These are phyloP conservation scores for Candida buenavistaensis DNA, from an alignment of 1,139 yeast genomes.

Conservation along the genomic window DNA sequence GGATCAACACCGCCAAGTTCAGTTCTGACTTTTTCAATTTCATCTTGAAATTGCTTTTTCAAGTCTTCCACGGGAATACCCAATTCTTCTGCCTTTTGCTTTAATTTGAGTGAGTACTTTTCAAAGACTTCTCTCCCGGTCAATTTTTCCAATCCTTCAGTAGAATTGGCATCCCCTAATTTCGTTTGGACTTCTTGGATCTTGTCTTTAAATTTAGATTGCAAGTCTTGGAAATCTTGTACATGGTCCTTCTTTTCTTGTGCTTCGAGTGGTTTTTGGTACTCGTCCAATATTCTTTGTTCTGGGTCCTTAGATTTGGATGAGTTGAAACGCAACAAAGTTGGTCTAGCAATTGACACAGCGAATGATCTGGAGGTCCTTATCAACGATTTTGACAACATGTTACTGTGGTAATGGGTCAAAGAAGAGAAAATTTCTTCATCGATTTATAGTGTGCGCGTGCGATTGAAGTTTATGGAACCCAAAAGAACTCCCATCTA, in stretches of 20 bases:
- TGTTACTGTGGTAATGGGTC: too few relatives aligned
- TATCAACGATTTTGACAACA: conserved; percentile 3
- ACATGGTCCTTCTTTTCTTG: conserved; percentile 3
- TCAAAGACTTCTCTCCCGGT: conserved; percentile 15
- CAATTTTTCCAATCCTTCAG: conserved; percentile 3
- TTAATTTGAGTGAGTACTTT: conserved; percentile 34
- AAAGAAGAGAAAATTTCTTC: too few relatives aligned
- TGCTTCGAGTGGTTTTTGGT: conserved; percentile 3
- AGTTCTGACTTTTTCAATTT: conserved; percentile 55
- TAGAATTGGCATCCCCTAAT: background rate
- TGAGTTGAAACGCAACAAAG: conserved; percentile 6
- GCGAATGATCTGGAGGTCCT: conserved; percentile 1
- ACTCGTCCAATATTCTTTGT: conserved; percentile 3
- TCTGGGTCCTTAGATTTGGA: conserved; percentile 5
- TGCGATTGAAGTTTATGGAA: too few relatives aligned
- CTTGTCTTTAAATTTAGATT: conserved; percentile 1
- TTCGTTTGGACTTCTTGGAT: conserved; percentile 4
- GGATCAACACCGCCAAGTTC: conserved; percentile 69
- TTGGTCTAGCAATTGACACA: background rate
- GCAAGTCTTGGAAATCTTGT: conserved; percentile 1
- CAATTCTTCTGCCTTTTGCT: conserved; percentile 35
- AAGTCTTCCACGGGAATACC: conserved; percentile 60
- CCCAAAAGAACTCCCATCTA: too few relatives aligned
- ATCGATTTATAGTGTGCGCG: too few relatives aligned
- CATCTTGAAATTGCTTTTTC: conserved; percentile 60